Percentiles rank a stretch among this genome's conserved stretches.
phyloP scores from a whole-genome alignment of 2,329 filamentous ascomycete genomes.

The Teratosphaeria zuluensis region DNA sequence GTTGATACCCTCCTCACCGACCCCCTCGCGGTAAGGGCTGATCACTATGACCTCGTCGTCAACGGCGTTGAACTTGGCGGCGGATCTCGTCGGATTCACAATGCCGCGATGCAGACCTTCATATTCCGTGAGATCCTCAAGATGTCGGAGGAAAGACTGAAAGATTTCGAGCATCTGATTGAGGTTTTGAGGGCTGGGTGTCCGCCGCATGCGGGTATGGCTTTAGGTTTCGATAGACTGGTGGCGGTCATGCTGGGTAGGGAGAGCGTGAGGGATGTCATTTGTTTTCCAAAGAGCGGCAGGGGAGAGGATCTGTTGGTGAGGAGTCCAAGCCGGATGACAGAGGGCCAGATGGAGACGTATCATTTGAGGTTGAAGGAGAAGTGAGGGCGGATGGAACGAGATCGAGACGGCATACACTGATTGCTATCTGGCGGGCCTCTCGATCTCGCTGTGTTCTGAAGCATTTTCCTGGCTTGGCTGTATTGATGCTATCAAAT shows the following conservation, averaged over 20 bases:
- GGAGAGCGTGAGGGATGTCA: slow-evolving; percentile 78
- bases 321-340: slow-evolving; percentile 62
- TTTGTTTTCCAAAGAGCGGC: slow-evolving; percentile 91
- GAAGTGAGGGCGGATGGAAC: not conserved
- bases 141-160: slow-evolving; percentile 62
- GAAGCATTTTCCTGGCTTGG: not conserved
- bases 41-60: slow-evolving; percentile 92
- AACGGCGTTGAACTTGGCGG: slow-evolving; percentile 93
- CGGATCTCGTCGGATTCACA: slow-evolving; percentile 85
- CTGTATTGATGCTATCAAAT: not conserved
- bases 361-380: slow-evolving; percentile 45
- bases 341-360: slow-evolving; percentile 46
- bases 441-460: not conserved
- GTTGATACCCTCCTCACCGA: slow-evolving; percentile 63
- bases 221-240: slow-evolving; percentile 82
- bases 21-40: slow-evolving; percentile 64
- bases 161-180: slow-evolving; percentile 76
- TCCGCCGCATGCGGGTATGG: slow-evolving; percentile 89
- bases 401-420: too few species aligned
- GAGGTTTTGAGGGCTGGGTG: slow-evolving; percentile 75
- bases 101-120: slow-evolving; percentile 70
- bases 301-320: slow-evolving; percentile 81
- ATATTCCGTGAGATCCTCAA: slow-evolving; percentile 75
- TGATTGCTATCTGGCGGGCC: not conserved
- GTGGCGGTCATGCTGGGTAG: slow-evolving; percentile 69